Conservation (phyloP, 148 eudicot species). For the Nepenthes gracilis region DNA sequence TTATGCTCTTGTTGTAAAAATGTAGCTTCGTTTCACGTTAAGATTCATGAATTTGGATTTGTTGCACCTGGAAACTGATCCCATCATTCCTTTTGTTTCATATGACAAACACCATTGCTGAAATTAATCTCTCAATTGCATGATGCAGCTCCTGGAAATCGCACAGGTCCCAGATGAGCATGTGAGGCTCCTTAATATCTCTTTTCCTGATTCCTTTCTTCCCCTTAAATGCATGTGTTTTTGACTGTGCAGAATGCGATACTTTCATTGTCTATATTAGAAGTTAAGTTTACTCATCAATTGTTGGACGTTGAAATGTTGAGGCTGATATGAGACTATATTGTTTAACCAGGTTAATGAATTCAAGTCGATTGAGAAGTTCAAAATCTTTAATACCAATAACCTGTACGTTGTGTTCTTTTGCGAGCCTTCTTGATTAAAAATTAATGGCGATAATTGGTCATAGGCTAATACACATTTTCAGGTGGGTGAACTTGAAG, state of each 20-base stretch:
- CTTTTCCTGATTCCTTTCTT: background rate
- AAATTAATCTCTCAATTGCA: conserved; percentile 1
- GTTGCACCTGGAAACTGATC: too few species aligned
- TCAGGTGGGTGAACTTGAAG: conserved; percentile 87
- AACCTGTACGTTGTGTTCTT: conserved; percentile 55
- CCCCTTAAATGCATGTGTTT: too few species aligned
- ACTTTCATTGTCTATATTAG: background rate
- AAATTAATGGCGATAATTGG: background rate
- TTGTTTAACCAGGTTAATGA: conserved; percentile 60
- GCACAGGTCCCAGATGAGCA: conserved; percentile 95
- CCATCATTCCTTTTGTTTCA: too few species aligned
- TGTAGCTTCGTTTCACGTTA: too few species aligned
- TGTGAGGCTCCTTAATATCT: conserved; percentile 27
- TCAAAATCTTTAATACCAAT: conserved; percentile 99
- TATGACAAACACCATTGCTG: too few species aligned
- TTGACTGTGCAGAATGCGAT: too few species aligned
- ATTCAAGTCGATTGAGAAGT: conserved; percentile 97
- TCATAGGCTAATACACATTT: conserved; percentile 5
- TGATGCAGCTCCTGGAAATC: conserved; percentile 89
- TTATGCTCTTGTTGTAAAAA: too few species aligned
- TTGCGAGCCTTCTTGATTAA: background rate
- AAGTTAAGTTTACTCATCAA: too few species aligned
- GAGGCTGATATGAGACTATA: background rate
- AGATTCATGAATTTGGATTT: too few species aligned
- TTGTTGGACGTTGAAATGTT: too few species aligned